A percentile compares a stretch with the other conserved stretches of the same genome.
Conservation (phyloP, 495 filamentous ascomycete genomes). For the Aspergillus ellipticus region DNA sequence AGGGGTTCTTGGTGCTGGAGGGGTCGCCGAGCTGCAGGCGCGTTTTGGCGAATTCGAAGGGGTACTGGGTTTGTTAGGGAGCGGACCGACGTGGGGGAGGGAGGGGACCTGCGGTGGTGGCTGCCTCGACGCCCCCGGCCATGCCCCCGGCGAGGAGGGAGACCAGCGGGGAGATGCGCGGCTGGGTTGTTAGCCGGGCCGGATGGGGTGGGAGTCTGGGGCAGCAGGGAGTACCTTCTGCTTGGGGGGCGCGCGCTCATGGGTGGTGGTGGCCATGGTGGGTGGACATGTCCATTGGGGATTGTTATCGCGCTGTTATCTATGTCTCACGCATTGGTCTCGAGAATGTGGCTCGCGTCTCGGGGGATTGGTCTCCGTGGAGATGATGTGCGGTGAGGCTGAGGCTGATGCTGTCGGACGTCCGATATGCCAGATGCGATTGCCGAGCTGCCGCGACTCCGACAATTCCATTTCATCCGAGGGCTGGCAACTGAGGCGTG, state of each 20-base stretch:
- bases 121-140: constrained; percentile 53
- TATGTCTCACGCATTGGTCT: too few species aligned
- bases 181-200: constrained; percentile 2
- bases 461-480: too few species aligned
- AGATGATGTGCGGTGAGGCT: too few species aligned
- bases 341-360: too few species aligned
- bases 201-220: neutral
- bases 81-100: neutral
- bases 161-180: constrained; percentile 29
- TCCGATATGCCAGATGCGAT: too few species aligned
- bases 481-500: neutral
- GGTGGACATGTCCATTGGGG: neutral
- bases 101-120: constrained; percentile 40
- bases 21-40: constrained; percentile 54
- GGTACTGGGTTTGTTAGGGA: constrained; percentile 41
- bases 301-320: neutral
- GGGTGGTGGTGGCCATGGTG: neutral
- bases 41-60: constrained; percentile 68
- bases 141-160: constrained; percentile 52
- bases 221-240: neutral
- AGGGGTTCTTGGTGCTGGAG: constrained; percentile 47
- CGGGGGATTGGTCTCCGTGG: too few species aligned
- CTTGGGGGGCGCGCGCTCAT: neutral
- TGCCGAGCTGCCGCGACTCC: too few species aligned
- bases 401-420: too few species aligned